A percentile compares a stretch with the other conserved stretches of the same genome.
These are phyloP conservation scores for Boletales sp. DNA, from an alignment of 768 basidiomycete genomes.

Conservation along the genomic window DNA sequence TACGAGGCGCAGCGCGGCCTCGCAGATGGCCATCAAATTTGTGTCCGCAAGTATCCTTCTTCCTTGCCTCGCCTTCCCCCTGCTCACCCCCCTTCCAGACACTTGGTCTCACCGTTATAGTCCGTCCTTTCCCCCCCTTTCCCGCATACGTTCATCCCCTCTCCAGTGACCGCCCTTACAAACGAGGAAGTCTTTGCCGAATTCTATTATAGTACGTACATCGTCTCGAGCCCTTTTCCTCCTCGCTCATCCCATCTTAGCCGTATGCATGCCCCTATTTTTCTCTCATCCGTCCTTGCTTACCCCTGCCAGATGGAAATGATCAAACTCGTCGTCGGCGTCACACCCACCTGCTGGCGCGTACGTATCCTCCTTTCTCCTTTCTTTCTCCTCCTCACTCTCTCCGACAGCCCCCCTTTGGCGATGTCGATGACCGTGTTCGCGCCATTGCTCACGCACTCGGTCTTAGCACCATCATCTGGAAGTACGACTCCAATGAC, in stretches of 20 bases:
- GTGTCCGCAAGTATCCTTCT: conserved; percentile 46
- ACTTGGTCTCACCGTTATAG: conserved; percentile 43
- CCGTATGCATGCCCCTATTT: conserved; percentile 14
- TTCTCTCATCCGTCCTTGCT: neutral
- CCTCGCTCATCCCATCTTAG: conserved; percentile 13
- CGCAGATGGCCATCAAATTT: conserved; percentile 58
- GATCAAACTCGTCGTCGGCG: conserved; percentile 51
- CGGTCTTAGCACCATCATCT: conserved; percentile 68
- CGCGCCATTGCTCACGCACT: conserved; percentile 66
- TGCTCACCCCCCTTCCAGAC: conserved; percentile 12
- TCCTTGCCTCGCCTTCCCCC: neutral
- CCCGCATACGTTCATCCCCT: neutral
- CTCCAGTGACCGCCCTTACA: conserved; percentile 51
- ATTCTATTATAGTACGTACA: conserved; percentile 61
- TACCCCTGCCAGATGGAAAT: conserved; percentile 38
- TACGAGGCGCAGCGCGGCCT: conserved; percentile 52
- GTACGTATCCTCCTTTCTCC: conserved; percentile 27
- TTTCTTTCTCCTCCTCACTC: neutral
- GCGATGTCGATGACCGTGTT: conserved; percentile 73
- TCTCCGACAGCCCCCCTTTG: conserved; percentile 50
- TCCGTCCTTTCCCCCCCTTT: conserved; percentile 20
- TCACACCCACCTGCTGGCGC: conserved; percentile 61
- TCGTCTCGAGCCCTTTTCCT: neutral
- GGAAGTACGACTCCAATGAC: conserved; percentile 69
- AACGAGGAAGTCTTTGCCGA: conserved; percentile 74